Evolutionary conservation across 176 grass and related monocot genomes (phyloP), one percentile per base, ranked within the genome.

Genomic region (Rhynchospora pubera): DNA sequence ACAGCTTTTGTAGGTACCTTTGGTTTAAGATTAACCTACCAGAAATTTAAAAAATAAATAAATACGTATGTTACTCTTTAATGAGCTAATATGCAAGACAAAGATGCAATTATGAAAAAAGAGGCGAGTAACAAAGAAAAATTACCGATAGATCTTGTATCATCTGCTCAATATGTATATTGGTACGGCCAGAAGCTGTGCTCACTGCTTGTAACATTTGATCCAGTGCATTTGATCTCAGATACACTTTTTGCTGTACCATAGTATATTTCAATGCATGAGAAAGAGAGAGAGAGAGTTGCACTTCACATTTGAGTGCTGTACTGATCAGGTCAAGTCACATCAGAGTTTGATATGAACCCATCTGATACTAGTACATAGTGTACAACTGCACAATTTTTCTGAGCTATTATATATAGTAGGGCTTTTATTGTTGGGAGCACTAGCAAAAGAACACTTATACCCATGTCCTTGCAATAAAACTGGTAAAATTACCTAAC

Each of bases 1-100:
- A 98, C 95, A 70, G 95, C 86, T 91, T 98, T 98, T n/a, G 95
- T 98, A 70, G 95, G 95, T 47, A 98, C 95, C 68, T 94, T 98
- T 24, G 95, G 95, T 87, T 98, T 98, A 85, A 94, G 85, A 87
- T 98, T 87, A 79, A 98, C 92, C 95, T 98, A 71, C 62, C 86
- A 70, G 89, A 42, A 48, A n/a, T n/a, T n/a, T n/a, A 73, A 78
- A 66, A 55, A 51, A 48, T 66, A 78, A 66, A 55, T 44, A 12
- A 77, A 62, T 43, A 63, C 16, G 53, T 21, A 70, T 72, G 58
- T 74, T 64, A 30, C 21, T 7, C 85, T 58, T 7, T 74, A 53
- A 6, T 81, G 42, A 15, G 14, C 81, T 65, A 64, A 85, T 19
- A 44, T 28, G 62, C n/a, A 22, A 70, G 30, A 78, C 42, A 3